Conservation (phyloP, 192 early-diverging fungal species). For the Gonapodya sp. region DNA sequence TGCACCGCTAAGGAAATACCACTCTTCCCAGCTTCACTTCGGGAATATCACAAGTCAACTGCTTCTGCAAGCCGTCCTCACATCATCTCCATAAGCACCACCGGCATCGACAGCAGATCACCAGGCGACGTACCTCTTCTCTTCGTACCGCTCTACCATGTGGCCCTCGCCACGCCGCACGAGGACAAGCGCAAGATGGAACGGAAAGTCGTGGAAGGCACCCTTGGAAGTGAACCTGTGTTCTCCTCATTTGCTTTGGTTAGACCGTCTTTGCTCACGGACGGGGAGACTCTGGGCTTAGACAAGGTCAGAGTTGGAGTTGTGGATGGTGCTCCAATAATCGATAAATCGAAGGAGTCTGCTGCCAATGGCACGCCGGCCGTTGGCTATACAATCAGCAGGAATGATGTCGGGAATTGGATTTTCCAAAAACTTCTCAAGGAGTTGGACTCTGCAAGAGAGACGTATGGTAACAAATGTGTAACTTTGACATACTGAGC, state of each 20-base stretch:
- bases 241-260: not conserved
- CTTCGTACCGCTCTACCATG: not conserved
- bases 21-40: too few species aligned
- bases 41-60: not conserved
- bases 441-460: not conserved
- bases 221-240: not conserved
- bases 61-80: not conserved
- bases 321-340: not conserved
- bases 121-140: not conserved
- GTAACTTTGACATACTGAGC: not conserved
- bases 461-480: not conserved
- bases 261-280: not conserved
- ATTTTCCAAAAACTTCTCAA: not conserved
- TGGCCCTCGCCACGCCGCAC: not conserved
- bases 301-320: not conserved
- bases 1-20: too few species aligned
- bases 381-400: not conserved
- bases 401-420: not conserved
- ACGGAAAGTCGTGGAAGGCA: not conserved
- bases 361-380: not conserved
- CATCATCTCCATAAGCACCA: not conserved
- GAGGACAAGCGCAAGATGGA: not conserved
- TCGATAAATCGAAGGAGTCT: not conserved
- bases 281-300: not conserved
- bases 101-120: not conserved